A percentile compares a stretch with the other conserved stretches of the same genome.
These are phyloP conservation scores for Diplodia corticola DNA, from an alignment of 2,329 filamentous ascomycete genomes.

Conservation along the genomic window DNA sequence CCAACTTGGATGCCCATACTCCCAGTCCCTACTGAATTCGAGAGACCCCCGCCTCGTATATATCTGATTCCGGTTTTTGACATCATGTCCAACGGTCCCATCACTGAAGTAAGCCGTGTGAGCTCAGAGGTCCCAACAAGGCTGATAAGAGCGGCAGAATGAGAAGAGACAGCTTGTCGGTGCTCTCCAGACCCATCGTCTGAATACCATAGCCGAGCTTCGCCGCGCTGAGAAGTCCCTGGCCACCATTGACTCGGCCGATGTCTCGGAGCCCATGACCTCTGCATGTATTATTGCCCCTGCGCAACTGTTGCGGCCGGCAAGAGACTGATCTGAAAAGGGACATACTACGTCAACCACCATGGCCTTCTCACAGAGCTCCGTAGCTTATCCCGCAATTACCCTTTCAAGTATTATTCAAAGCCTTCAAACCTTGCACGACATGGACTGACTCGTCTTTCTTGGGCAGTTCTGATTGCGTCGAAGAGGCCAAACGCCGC, in stretches of 20 bases:
- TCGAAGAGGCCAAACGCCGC: slow-evolving; percentile 65
- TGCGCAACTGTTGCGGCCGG: background rate
- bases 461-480: slow-evolving; percentile 53
- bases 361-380: slow-evolving; percentile 70
- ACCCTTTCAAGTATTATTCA: slow-evolving; percentile 56
- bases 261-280: slow-evolving; percentile 67
- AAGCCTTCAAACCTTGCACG: background rate
- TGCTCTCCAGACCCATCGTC: slow-evolving; percentile 64
- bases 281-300: slow-evolving; percentile 54
- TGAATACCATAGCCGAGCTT: slow-evolving; percentile 73
- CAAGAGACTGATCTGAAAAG: background rate
- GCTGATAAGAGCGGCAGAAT: slow-evolving; percentile 32
- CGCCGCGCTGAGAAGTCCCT: slow-evolving; percentile 70
- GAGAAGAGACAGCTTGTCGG: slow-evolving; percentile 60
- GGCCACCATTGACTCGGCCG: slow-evolving; percentile 57
- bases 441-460: background rate
- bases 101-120: slow-evolving; percentile 30
- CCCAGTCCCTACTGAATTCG: slow-evolving; percentile 3
- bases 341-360: slow-evolving; percentile 68
- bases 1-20: background rate
- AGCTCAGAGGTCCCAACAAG: background rate
- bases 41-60: slow-evolving; percentile 29
- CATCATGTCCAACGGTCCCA: slow-evolving; percentile 33
- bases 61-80: slow-evolving; percentile 31
- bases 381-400: slow-evolving; percentile 65